Base-by-base conservation (phyloP, 768 basidiomycete species). In the Dacryopinax primogenitus region DNA sequence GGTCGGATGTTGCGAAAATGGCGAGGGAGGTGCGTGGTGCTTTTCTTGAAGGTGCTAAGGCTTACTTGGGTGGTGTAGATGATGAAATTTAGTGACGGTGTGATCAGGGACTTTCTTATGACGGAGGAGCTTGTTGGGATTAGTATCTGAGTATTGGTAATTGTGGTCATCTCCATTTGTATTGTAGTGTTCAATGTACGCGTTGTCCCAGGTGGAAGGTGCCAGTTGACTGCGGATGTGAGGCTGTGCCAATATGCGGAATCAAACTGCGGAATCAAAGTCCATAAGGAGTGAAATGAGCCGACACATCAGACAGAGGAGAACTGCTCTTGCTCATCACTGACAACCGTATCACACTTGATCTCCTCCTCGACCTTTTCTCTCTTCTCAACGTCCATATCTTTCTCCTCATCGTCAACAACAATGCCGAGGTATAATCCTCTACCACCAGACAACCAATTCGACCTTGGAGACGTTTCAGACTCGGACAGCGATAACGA, bases 1-100 rank as follows among this genome's bases (percentile, higher is more conserved):
- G 84, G 2, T 88, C 87, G 16, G 89, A 91, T 72, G 86, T 95
- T n/a, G 84, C 86, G 68, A 80, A 79, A 63, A 95, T 94, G 90
- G 90, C 94, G 4, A 85, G 91, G 73, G 90, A 93, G 79, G 92
- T 93, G 72, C 75, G 87, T 72, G 13, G 13, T 15, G 21, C 21
- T 45, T 64, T 21, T 45, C n/a, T 30, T 21, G 11, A 6, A 9
- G 4, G 9, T 23, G 26, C 26, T 9, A 2, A 32, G 26, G 26
- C 26, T 30, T 58, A 30, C 26, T 58, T 21, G 51, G 51, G n/a
- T n/a, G 51, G 51, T 15, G 32, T 30, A 58, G 51, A 58, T 58
- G 51, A 13, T 58, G 51, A 23, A 58, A 30, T 15, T 13, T 13
- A 32, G 26, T 15, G 51, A 58, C 26, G 18, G 26, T 30, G 51